Conservation (phyloP, 129 eudicot species). For the Centella asiatica region DNA sequence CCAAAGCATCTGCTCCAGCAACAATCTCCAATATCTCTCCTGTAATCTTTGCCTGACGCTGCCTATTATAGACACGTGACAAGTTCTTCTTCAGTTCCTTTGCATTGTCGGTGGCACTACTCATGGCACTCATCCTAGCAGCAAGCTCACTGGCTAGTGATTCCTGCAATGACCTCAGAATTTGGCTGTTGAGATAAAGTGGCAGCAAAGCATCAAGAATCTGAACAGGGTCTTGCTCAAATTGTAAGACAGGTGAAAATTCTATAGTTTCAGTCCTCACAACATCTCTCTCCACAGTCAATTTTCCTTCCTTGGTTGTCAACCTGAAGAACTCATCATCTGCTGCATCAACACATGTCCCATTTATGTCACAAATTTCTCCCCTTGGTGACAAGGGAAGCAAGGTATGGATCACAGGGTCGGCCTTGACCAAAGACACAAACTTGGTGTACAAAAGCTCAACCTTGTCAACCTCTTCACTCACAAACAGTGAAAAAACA, state of each 20-base stretch:
- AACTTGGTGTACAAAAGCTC: conserved; percentile 53
- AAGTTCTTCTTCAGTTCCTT: conserved; percentile 32
- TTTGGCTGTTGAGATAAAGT: conserved; percentile 50
- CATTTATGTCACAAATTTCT: conserved; percentile 45
- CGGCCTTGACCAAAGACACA: conserved; percentile 40
- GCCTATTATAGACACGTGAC: conserved; percentile 31
- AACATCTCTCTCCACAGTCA: conserved; percentile 39
- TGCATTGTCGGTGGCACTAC: conserved; percentile 50
- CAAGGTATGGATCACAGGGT: conserved; percentile 47
- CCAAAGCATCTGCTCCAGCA: conserved; percentile 46
- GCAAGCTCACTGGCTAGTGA: conserved; percentile 66
- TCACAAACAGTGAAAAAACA: conserved; percentile 50
- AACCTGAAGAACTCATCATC: conserved; percentile 55
- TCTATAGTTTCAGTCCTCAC: conserved; percentile 29
- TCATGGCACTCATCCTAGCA: conserved; percentile 61
- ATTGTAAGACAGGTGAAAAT: conserved; percentile 32
- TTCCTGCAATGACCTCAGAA: conserved; percentile 51
- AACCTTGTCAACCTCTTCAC: conserved; percentile 56
- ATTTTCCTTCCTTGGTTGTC: conserved; percentile 50
- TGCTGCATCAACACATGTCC: conserved; percentile 47
- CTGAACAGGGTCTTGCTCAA: conserved; percentile 65
- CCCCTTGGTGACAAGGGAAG: conserved; percentile 53
- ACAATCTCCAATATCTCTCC: conserved; percentile 60
- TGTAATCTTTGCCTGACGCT: conserved; percentile 51
- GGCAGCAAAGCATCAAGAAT: conserved; percentile 57